These are phyloP conservation scores for Sanghuangporus sanghuang DNA, from an alignment of 1,284 basidiomycete genomes.

Conservation along the genomic window DNA sequence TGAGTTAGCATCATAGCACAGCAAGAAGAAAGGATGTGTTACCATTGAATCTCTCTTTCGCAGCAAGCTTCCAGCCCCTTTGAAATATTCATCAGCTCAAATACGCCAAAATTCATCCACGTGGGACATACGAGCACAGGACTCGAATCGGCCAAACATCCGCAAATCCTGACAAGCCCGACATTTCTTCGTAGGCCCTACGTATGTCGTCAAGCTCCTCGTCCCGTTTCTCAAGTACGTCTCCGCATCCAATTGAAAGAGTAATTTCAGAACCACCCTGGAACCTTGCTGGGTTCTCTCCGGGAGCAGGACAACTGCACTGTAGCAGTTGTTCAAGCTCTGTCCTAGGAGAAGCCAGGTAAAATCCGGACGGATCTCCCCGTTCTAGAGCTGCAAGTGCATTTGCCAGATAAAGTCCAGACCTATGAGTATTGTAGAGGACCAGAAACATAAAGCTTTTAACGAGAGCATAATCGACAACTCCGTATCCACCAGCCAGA, in stretches of 20 bases:
- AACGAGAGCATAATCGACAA: constrained; percentile 16
- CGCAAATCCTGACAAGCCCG: constrained; percentile 5
- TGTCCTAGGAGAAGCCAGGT: neutral
- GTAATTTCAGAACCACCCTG: constrained; percentile 11
- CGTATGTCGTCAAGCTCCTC: neutral
- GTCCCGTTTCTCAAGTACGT: neutral
- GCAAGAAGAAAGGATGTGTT: neutral
- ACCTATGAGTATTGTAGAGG: constrained; percentile 16
- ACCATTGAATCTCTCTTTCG: constrained; percentile 15
- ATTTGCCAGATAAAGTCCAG: neutral
- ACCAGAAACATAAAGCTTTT: constrained; percentile 12
- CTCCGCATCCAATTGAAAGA: constrained; percentile 11
- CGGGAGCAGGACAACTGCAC: constrained; percentile 10
- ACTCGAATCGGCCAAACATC: neutral
- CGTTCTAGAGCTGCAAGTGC: constrained; percentile 17
- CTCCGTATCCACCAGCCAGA: constrained; percentile 5
- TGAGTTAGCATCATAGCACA: neutral
- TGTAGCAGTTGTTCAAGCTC: neutral
- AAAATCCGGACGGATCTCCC: constrained; percentile 17
- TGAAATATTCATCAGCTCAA: neutral
- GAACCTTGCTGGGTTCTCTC: constrained; percentile 13
- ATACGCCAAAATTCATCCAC: neutral
- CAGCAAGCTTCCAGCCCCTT: constrained; percentile 12
- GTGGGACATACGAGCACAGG: constrained; percentile 3
- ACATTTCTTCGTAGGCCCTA: constrained; percentile 3